Base-by-base conservation (phyloP, 192 early-diverging fungal species). In the Piromyces finnis region DNA sequence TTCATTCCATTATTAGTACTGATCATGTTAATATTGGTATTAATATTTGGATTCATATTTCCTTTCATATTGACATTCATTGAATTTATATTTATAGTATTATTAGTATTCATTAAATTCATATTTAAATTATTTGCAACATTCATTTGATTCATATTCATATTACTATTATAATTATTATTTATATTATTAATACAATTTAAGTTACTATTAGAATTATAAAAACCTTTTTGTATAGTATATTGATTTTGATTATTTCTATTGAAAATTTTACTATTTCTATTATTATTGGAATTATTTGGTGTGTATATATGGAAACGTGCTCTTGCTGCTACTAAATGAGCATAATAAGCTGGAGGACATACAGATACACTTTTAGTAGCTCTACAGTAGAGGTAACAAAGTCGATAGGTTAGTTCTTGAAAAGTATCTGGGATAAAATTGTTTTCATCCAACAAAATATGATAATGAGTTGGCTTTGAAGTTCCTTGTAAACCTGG, bases 331-430 rank as follows among this genome's bases (percentile, higher is more conserved):
- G 94, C 94, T 5, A 96, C 92, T n/a, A 97, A 83, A 84, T 97
- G 93, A 15, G 96, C 95, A 82, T 97, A 96, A 88, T 97, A 98
- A 14, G 92, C 95, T 0, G 96, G 94, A 12, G 96, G 95, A 0
- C 91, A 90, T 12, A 98, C 91, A 2, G 93, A 94, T 3, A 98
- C 97, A 0, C 92, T 90, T 29, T 95, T 90, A 0, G 96, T 97
- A 77, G 93, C 93, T 78, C 95, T 89, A 36, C 92, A 93, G 85
- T 94, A 98, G 36, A 94, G 86, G 82, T 95, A 97, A 83, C 96
- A 97, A 36, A 97, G 86, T 12, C 92, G 86, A 86, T 95, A 97
- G 0, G 95, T 96, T 22, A 98, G 86, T 79, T 92, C 88, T 82
- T 97, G 95, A 32, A 98, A 84, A 35, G 88, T 86, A 81, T 98